These are phyloP conservation scores for Orbilia quercus DNA, from an alignment of 2,329 filamentous ascomycete genomes.

Conservation along the genomic window DNA sequence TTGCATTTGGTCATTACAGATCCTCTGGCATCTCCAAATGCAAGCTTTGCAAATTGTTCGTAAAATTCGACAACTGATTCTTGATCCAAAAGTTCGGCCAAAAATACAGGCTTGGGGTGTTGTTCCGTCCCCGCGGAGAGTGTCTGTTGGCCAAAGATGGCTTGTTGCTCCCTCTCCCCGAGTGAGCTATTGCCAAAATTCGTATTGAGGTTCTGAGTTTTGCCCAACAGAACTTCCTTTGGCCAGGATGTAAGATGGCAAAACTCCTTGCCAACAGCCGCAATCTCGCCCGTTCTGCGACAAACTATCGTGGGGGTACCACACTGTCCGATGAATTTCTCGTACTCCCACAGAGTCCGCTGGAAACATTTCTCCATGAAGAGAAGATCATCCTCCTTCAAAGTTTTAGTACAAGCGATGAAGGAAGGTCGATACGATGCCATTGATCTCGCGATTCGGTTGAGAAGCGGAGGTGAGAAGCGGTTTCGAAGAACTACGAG, in stretches of 20 bases:
- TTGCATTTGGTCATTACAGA: slow-evolving; percentile 85
- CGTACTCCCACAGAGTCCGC: slow-evolving; percentile 88
- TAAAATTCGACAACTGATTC: slow-evolving; percentile 95
- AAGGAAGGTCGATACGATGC: slow-evolving; percentile 92
- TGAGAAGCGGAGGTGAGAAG: slow-evolving; percentile 78
- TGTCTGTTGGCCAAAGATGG: slow-evolving; percentile 68
- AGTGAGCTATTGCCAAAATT: slow-evolving; percentile 73
- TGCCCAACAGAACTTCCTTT: slow-evolving; percentile 86
- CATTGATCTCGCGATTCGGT: slow-evolving; percentile 83
- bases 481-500: slow-evolving; percentile 82
- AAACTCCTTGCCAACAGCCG: slow-evolving; percentile 94
- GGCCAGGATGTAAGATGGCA: slow-evolving; percentile 95
- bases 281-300: slow-evolving; percentile 91
- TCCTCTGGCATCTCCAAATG: slow-evolving; percentile 89
- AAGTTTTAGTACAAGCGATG: slow-evolving; percentile 88
- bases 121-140: slow-evolving; percentile 65
- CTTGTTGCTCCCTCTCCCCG: slow-evolving; percentile 65
- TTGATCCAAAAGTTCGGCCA: slow-evolving; percentile 92
- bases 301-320: slow-evolving; percentile 93
- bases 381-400: slow-evolving; percentile 87
- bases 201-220: slow-evolving; percentile 86
- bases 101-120: slow-evolving; percentile 75
- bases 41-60: slow-evolving; percentile 91
- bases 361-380: slow-evolving; percentile 99
- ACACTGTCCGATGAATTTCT: slow-evolving; percentile 88